Evolutionary conservation across 352 stramenopile genomes (phyloP).

Genomic region (Achlya hypogyna): DNA sequence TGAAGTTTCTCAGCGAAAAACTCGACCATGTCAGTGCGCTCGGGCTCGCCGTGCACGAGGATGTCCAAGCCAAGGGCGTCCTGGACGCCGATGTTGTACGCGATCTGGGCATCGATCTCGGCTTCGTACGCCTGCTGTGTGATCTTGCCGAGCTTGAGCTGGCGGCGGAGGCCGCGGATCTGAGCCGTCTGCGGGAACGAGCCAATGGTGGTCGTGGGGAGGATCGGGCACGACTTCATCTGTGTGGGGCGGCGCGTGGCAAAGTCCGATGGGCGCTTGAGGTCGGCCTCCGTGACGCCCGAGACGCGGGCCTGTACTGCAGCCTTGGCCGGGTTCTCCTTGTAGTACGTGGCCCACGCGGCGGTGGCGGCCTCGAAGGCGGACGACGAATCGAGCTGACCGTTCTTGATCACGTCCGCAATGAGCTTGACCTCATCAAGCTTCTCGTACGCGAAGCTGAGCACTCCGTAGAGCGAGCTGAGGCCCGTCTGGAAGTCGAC

Average conservation of each 20-base stretch:
- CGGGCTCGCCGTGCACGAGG: slow-evolving; percentile 88
- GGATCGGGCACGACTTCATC: slow-evolving; percentile 53
- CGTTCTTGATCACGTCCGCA: slow-evolving; percentile 56
- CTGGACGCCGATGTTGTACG: slow-evolving; percentile 86
- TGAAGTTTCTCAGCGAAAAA: slow-evolving; percentile 92
- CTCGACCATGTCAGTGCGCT: slow-evolving; percentile 93
- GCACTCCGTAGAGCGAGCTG: slow-evolving; percentile 55
- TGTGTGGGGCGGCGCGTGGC: slow-evolving; percentile 60
- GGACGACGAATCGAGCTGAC: slow-evolving; percentile 38
- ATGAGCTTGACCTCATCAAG: slow-evolving; percentile 79
- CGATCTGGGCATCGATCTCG: slow-evolving; percentile 90
- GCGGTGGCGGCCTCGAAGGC: slow-evolving; percentile 55
- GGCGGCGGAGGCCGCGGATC: slow-evolving; percentile 68
- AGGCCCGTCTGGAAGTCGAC: slow-evolving; percentile 59
- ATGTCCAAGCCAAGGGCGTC: slow-evolving; percentile 89
- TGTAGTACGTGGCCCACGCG: slow-evolving; percentile 59
- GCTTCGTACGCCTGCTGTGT: slow-evolving; percentile 63
- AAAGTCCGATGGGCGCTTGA: slow-evolving; percentile 76
- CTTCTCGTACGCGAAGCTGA: slow-evolving; percentile 88
- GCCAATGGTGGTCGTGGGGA: slow-evolving; percentile 91
- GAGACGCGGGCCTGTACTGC: slow-evolving; percentile 48
- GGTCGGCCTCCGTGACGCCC: slow-evolving; percentile 58
- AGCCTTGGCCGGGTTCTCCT: slow-evolving; percentile 73
- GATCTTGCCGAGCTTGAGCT: slow-evolving; percentile 79
- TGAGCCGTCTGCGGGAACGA: slow-evolving; percentile 90